These are phyloP conservation scores for Scenedesmus sp. DNA, from an alignment of 163 green algal species.

Conservation along the genomic window DNA sequence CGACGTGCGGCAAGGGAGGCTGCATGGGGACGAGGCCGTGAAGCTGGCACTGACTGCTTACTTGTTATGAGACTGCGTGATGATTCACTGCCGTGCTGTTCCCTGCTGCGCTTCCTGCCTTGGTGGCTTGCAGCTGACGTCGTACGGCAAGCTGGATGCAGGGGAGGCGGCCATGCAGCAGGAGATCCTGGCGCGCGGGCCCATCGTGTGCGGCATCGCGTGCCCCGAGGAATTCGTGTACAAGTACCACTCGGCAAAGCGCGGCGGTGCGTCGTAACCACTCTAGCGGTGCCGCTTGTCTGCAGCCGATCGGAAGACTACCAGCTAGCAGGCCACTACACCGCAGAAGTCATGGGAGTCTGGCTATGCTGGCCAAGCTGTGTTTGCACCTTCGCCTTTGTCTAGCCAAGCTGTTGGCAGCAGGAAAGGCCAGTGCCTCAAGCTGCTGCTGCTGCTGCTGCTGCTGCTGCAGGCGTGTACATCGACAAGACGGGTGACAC, in stretches of 20 bases:
- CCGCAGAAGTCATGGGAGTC: too few species aligned
- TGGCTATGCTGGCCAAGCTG: too few species aligned
- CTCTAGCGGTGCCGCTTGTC: too few species aligned
- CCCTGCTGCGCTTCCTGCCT: not conserved
- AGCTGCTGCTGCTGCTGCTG: constrained; percentile 8
- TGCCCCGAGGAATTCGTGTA: constrained; percentile 84
- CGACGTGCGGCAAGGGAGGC: not conserved
- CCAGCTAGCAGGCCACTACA: too few species aligned
- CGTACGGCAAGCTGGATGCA: constrained; percentile 73
- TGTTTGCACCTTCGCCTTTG: too few species aligned
- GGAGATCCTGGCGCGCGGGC: constrained; percentile 81
- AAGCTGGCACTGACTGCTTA: not conserved
- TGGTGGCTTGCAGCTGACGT: constrained; percentile 56
- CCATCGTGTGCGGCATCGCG: constrained; percentile 85
- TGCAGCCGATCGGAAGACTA: not conserved
- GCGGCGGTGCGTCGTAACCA: constrained; percentile 52
- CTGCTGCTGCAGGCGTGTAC: constrained; percentile 40
- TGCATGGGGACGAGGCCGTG: not conserved
- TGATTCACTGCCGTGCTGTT: not conserved
- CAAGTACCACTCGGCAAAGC: constrained; percentile 72
- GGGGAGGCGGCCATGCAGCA: constrained; percentile 78
- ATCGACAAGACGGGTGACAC: constrained; percentile 65
- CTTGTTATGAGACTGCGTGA: too few species aligned
- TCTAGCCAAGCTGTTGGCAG: not conserved
- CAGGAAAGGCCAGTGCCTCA: too few species aligned